Conservation (phyloP, 202 grass and related monocot genomes). For the Hordeum pubiflorum region DNA sequence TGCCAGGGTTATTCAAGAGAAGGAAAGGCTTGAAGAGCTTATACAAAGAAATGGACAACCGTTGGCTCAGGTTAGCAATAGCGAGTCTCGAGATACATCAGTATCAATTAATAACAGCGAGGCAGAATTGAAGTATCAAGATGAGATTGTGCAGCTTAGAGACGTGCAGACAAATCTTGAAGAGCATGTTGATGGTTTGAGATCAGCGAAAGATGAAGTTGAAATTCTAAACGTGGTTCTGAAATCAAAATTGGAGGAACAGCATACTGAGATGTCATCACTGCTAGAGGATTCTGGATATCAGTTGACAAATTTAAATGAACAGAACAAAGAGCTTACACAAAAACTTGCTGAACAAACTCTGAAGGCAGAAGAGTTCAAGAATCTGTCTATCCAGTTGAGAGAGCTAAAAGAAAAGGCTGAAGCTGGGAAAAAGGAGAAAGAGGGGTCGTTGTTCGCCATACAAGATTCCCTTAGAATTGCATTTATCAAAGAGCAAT, state of each 20-base stretch:
- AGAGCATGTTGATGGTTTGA: constrained; percentile 59
- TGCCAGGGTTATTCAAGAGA: constrained; percentile 32
- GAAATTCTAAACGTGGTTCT: constrained; percentile 78
- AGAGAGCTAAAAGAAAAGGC: constrained; percentile 83
- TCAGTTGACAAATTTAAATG: constrained; percentile 55
- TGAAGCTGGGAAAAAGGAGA: constrained; percentile 75
- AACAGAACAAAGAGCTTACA: constrained; percentile 64
- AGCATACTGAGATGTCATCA: constrained; percentile 40
- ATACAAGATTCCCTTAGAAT: constrained; percentile 91
- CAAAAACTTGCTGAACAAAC: constrained; percentile 78
- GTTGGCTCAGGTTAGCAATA: constrained; percentile 28
- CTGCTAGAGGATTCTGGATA: constrained; percentile 48
- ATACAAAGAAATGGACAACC: constrained; percentile 27
- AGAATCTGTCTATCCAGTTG: constrained; percentile 80
- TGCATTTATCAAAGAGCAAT: constrained; percentile 96
- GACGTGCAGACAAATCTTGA: constrained; percentile 33
- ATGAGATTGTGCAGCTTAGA: constrained; percentile 66
- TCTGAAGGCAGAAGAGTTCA: constrained; percentile 88
- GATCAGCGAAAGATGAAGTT: constrained; percentile 39
- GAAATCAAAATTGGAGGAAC: constrained; percentile 79
- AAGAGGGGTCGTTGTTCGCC: constrained; percentile 57
- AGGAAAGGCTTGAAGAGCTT: constrained; percentile 39
- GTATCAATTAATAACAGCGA: constrained; percentile 14
- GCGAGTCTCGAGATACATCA: constrained; percentile 35
- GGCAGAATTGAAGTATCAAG: constrained; percentile 38